phyloP scores from a whole-genome alignment of 495 filamentous ascomycete genomes.

The Neurospora pannonica region DNA sequence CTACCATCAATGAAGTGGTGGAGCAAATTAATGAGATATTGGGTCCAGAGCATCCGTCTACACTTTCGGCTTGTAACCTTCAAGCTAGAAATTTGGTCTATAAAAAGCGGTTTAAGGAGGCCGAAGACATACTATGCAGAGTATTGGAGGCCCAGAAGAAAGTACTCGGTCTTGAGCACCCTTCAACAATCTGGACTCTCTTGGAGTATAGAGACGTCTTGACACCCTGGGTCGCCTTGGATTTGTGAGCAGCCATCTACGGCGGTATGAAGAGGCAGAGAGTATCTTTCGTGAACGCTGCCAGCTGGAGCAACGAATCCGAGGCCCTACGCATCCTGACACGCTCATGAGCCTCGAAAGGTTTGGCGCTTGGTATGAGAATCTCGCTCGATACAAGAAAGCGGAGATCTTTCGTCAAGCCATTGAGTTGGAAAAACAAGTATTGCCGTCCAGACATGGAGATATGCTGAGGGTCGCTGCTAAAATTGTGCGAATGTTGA shows the following conservation, averaged over 20 bases:
- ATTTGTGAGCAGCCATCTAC: too few relatives aligned
- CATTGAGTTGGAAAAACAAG: not conserved
- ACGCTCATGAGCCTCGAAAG: too few relatives aligned
- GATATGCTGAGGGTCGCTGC: not conserved
- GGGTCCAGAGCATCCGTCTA: not conserved
- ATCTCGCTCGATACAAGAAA: not conserved
- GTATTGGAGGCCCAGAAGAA: not conserved
- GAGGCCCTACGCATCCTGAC: too few relatives aligned
- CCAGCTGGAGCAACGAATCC: too few relatives aligned
- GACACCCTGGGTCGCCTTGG: not conserved
- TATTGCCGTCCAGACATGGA: not conserved
- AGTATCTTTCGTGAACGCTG: not conserved
- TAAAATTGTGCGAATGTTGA: not conserved
- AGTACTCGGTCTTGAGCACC: not conserved
- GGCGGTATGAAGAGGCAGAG: not conserved
- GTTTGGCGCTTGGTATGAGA: not conserved
- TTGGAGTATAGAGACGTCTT: fast-evolving
- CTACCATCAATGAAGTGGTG: not conserved
- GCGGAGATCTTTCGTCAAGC: not conserved
- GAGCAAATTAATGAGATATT: not conserved
- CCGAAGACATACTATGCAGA: not conserved
- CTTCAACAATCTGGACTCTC: not conserved
- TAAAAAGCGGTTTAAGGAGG: not conserved
- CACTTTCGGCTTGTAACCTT: not conserved
- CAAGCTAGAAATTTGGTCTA: not conserved